phyloP scores from a whole-genome alignment of 2,329 filamentous ascomycete genomes.

The Chaetomiaceae sp. region DNA sequence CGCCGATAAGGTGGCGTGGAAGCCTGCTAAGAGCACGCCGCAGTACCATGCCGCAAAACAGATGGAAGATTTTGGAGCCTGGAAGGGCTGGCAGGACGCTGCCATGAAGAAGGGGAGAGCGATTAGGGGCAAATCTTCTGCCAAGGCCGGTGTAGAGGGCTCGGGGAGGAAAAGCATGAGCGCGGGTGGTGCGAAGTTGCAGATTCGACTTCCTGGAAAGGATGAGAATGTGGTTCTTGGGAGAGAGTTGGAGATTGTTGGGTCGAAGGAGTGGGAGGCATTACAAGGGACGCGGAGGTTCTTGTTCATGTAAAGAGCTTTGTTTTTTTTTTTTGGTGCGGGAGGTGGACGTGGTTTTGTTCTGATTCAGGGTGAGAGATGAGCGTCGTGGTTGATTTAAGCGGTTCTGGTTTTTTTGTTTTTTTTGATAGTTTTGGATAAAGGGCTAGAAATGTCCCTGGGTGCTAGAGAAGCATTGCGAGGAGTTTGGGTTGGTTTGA shows the following conservation, averaged over 20 bases:
- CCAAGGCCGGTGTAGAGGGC: neutral
- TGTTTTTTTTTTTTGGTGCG: neutral
- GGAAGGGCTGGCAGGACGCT: constrained; percentile 54
- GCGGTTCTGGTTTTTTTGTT: neutral
- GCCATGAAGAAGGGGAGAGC: constrained; percentile 31
- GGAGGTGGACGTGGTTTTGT: neutral
- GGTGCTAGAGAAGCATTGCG: no score
- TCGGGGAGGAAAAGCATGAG: constrained; percentile 29
- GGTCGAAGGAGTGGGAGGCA: constrained; percentile 51
- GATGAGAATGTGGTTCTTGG: constrained; percentile 34
- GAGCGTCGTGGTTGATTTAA: neutral
- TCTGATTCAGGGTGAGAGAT: neutral
- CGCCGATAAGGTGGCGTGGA: constrained; percentile 61
- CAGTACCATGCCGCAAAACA: constrained; percentile 63
- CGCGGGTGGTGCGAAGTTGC: constrained; percentile 44
- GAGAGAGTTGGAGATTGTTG: constrained; percentile 47
- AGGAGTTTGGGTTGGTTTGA: neutral
- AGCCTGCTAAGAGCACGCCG: constrained; percentile 58
- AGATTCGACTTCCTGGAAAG: constrained; percentile 45
- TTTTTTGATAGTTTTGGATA: neutral
- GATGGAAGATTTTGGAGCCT: constrained; percentile 60
- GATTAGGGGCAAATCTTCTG: neutral
- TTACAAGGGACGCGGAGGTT: neutral
- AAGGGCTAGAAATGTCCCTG: no score
- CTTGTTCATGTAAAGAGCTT: neutral